Percentiles rank a stretch among this genome's conserved stretches.
Conservation (phyloP, 208 protist species). For the Wallacemonas sp. region DNA sequence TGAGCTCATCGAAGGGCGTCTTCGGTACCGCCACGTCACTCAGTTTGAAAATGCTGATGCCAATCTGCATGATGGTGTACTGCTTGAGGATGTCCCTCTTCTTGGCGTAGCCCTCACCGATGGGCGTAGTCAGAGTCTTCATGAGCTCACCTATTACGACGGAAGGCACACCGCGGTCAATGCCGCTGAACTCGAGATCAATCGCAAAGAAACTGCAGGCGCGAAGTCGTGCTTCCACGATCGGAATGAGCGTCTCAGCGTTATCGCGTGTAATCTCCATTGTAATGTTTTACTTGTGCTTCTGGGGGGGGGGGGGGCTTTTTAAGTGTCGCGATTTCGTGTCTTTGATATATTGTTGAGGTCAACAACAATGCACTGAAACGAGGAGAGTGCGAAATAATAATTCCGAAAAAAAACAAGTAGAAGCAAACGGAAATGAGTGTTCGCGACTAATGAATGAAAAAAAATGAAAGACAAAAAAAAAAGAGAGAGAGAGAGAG, state of each 20-base stretch:
- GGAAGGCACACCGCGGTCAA: conserved; percentile 22
- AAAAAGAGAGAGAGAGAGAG: not conserved
- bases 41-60: conserved; percentile 53
- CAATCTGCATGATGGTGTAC: conserved; percentile 61
- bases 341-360: no score
- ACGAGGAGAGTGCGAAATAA: no score
- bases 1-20: not conserved
- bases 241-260: conserved; percentile 17
- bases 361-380: no score
- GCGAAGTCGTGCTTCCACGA: conserved; percentile 27
- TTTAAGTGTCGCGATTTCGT: conserved; percentile 6
- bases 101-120: conserved; percentile 31
- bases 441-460: no score
- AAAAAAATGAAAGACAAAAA: no score
- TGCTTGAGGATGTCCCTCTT: conserved; percentile 33
- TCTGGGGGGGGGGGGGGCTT: not conserved
- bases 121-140: conserved; percentile 24
- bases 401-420: no score
- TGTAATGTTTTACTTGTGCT: not conserved
- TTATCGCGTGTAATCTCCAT: conserved; percentile 52
- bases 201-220: conserved; percentile 45
- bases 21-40: not conserved
- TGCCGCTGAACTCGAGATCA: conserved; percentile 71
- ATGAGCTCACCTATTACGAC: not conserved
- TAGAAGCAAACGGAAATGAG: no score